These are phyloP conservation scores for Theobroma grandiflorum DNA, from an alignment of 441 rosid species.

Conservation along the genomic window DNA sequence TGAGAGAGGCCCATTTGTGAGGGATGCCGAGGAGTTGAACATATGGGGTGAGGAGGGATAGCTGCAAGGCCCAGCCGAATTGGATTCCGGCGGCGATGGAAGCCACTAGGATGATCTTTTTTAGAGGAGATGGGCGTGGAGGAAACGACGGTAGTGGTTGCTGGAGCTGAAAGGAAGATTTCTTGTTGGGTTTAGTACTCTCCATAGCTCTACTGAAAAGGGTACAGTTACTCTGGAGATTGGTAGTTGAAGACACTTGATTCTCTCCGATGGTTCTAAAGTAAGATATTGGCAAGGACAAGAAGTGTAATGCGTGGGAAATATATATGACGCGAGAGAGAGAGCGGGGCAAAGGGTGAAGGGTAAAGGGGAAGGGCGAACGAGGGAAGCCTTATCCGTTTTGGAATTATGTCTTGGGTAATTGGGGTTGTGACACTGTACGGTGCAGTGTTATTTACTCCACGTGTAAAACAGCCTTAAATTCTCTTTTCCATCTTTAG, in stretches of 20 bases:
- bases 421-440: not conserved
- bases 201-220: constrained; percentile 7
- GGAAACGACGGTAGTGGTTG: not conserved
- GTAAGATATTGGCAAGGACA: not conserved
- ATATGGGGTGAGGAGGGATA: constrained; percentile 89
- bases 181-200: not conserved
- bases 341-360: not conserved
- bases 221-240: too few species aligned
- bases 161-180: constrained; percentile 17
- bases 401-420: not conserved
- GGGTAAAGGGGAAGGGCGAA: not conserved
- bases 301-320: not conserved
- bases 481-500: constrained; percentile 11
- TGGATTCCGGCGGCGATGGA: constrained; percentile 91
- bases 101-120: constrained; percentile 64
- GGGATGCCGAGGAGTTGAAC: constrained; percentile 91
- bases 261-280: not conserved
- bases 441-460: not conserved
- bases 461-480: constrained; percentile 24
- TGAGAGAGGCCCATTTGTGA: constrained; percentile 85
- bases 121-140: constrained; percentile 29
- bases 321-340: not conserved
- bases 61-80: constrained; percentile 96
- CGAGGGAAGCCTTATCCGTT: not conserved
- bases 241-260: too few species aligned